Percentiles rank a stretch among this genome's conserved stretches.
These are phyloP conservation scores for Penicillium malachiteum DNA, from an alignment of 495 filamentous ascomycete genomes.

Conservation along the genomic window DNA sequence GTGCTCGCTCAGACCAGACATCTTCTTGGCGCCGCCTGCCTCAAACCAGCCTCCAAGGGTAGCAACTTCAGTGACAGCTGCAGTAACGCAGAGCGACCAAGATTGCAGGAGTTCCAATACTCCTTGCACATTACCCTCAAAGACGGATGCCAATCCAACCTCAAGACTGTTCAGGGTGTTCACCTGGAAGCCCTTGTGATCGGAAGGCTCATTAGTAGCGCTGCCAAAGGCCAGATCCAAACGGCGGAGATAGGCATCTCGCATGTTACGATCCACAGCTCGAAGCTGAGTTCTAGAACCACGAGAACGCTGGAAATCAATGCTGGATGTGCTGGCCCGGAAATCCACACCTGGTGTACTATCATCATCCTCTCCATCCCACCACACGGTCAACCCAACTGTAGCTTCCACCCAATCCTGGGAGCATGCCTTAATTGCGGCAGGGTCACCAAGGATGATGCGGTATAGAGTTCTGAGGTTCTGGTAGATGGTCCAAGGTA, in stretches of 20 bases:
- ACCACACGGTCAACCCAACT: conserved; percentile 78
- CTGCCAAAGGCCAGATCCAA: conserved; percentile 51
- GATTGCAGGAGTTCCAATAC: conserved; percentile 68
- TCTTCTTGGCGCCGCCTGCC: conserved; percentile 21
- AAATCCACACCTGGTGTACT: conserved; percentile 22
- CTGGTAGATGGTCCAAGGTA: conserved; percentile 85
- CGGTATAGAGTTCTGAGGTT: conserved; percentile 73
- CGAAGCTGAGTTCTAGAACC: conserved; percentile 20
- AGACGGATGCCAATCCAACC: conserved; percentile 73
- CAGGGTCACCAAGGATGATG: conserved; percentile 66
- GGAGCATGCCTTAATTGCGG: conserved; percentile 65
- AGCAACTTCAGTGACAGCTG: conserved; percentile 77
- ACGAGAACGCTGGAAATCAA: conserved; percentile 29
- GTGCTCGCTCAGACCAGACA: conserved; percentile 51
- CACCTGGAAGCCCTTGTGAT: conserved; percentile 57
- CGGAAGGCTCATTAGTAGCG: conserved; percentile 45
- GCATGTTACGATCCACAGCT: conserved; percentile 43
- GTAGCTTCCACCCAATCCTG: conserved; percentile 89
- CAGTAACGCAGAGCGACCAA: conserved; percentile 75
- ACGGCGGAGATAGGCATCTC: conserved; percentile 53
- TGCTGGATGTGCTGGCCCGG: conserved; percentile 23
- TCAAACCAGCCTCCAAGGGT: conserved; percentile 71
- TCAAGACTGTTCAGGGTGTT: conserved; percentile 72
- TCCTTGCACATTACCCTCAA: conserved; percentile 73
- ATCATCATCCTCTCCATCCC: conserved; percentile 71